Evolutionary conservation across 2,329 filamentous ascomycete species (phyloP), one percentile per base, ranked within the genome.

Genomic region (Rutstroemia sp.): DNA sequence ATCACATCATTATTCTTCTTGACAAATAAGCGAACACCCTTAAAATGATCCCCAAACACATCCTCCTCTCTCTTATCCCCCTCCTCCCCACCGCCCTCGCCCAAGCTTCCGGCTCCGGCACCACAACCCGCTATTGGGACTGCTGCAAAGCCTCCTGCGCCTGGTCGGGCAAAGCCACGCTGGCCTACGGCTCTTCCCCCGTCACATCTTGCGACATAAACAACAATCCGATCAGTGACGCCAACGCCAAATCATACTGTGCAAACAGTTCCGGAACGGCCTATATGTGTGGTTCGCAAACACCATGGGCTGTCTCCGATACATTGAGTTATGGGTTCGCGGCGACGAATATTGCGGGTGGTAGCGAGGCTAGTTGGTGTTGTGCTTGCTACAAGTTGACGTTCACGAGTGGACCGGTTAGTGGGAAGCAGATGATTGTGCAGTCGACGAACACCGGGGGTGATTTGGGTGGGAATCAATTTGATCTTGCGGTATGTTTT

Each of bases 91-190:
- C 25, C 19, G 54, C 52, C 27, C 44, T 56, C n/a, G 58, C 59
- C 4, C 62, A 64, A 51, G 55, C 60, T 12, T 65, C 62, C 0
- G 65, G 66, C 41, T 57, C 50, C 1, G 64, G 65, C 9, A 61
- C 53, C 21, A 71, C 72, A 45, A 74, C 71, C 19, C 68, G 77
- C 54, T 81, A 79, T 67, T 80, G 80, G 79, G 85, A 88, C 68
- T 88, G 85, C 74, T 88, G 85, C 73, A 88, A 88, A 75, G 79
- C 83, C 21, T 85, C 81, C 23, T 88, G 84, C 68, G 76, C 76
- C 3, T 82, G 83, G 83, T 67, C 74, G 9, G 75, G 71, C 51
- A 86, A 86, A 69, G 81, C 78, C 58, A 74, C 47, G 75, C 82
- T 68, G 72, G 64, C 62, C 19, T 48, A 37, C 18, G 66, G 65